Evolutionary conservation across 2,329 filamentous ascomycete species (phyloP).

Genomic region (Sclerotinia borealis): DNA sequence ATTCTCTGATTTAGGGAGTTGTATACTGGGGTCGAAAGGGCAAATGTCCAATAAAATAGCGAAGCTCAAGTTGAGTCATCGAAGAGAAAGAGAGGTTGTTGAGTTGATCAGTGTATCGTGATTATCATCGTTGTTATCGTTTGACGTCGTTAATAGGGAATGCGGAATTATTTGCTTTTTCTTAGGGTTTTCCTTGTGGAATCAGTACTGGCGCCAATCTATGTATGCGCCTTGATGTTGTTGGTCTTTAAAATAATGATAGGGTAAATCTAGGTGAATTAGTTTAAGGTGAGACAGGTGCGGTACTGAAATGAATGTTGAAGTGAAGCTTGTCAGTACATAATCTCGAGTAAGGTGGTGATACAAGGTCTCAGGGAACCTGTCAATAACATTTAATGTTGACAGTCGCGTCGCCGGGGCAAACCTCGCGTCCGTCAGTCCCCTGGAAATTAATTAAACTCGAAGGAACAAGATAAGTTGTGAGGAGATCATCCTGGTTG

Average conservation of each 20-base stretch:
- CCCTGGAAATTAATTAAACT: neutral
- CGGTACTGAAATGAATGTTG: neutral
- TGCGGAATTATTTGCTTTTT: neutral
- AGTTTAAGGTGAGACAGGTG: neutral
- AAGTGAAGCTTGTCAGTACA: neutral
- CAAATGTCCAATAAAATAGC: conserved; percentile 2
- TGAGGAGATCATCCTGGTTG: neutral
- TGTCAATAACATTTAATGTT: conserved; percentile 1
- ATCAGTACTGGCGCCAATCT: neutral
- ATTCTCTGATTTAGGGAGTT: conserved; percentile 12
- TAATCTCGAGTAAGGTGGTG: conserved; percentile 8
- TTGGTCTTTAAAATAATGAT: neutral
- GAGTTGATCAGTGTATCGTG: conserved; percentile 8
- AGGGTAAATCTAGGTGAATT: neutral
- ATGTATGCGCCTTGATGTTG: neutral
- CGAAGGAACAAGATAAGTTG: neutral
- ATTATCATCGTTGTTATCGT: conserved; percentile 12
- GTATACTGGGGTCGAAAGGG: neutral
- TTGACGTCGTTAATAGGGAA: conserved; percentile 6
- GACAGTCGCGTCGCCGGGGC: conserved; percentile 9
- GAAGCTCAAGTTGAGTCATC: conserved; percentile 1
- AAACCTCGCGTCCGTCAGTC: conserved; percentile 7
- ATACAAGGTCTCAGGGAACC: conserved; percentile 5
- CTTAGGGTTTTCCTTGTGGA: neutral
- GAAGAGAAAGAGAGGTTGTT: conserved; percentile 1